Base-by-base conservation (phyloP, 192 early-diverging fungal genomes). In the Chytriomyces confervae region DNA sequence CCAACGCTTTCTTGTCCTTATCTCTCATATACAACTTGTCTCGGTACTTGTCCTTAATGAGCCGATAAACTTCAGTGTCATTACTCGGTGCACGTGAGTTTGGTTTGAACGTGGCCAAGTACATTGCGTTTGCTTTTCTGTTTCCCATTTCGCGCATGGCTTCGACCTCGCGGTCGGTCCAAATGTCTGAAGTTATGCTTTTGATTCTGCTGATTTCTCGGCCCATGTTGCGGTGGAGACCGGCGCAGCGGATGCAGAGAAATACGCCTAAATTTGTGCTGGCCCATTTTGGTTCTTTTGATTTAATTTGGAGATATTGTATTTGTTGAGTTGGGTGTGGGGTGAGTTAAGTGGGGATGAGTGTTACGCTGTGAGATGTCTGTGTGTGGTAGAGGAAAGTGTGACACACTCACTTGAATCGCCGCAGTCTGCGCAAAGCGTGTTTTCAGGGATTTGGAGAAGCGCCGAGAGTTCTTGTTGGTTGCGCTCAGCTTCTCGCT, bases 1-100 rank as follows among this genome's bases (percentile, higher is more conserved):
- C 74, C 43, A 71, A 64, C 7, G 69, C 76, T 16, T 24, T 29
- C 10, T 61, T 46, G 50, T 70, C 69, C 63, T 61, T 50, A 3
- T 5, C 70, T 7, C 23, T 0, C 77, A 79, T 79, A 47, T 47
- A 86, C 86, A 94, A 63, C 80, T 78, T 47, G 87, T 90, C 66
- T 82, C 97, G 94, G 82, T 96, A 98, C 84, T 98, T 98, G 84
- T 95, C 88, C 44, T 95, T 91, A 67, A 98, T 95, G 69, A 91
- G 96, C 50, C 86, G 84, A 77, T 96, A 95, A 87, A 97, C 90
- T 45, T 94, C 94, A 24, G 92, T 91, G 80, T 76, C 48, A 70
- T 18, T 46, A 50, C 27, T 10, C 18, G 24, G 18, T 4, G 63
- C 11, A 4, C 10, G 18, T 16, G 16, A 0, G 23, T 16, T 23